phyloP scores from a whole-genome alignment of 2,329 filamentous ascomycete species.

The Ceratocystis alfenasii region DNA sequence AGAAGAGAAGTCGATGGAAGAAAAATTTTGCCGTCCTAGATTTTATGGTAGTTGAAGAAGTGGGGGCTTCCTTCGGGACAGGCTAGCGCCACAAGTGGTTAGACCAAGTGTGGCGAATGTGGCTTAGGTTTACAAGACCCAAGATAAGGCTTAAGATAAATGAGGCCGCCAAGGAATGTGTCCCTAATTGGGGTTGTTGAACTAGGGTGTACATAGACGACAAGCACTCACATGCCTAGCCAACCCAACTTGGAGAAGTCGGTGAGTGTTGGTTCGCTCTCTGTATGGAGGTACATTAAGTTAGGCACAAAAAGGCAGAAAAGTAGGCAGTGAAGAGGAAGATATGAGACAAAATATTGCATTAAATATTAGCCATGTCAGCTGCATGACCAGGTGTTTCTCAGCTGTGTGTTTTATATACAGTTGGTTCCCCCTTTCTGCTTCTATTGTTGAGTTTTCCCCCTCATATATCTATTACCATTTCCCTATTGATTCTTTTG shows the following conservation, averaged over 20 bases:
- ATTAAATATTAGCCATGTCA: constrained; percentile 13
- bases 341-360: constrained; percentile 2
- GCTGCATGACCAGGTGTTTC: constrained; percentile 18
- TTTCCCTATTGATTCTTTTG: constrained; percentile 11
- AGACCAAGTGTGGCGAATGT: background rate
- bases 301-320: constrained; percentile 10
- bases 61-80: constrained; percentile 13
- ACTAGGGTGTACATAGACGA: constrained; percentile 1
- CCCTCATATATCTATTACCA: background rate
- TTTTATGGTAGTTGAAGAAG: constrained; percentile 19
- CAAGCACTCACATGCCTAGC: constrained; percentile 13
- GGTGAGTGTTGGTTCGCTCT: constrained; percentile 17
- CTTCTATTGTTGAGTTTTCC: background rate
- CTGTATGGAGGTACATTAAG: constrained; percentile 8
- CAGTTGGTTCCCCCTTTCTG: constrained; percentile 4
- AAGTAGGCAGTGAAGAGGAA: background rate
- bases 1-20: background rate
- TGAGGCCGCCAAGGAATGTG: constrained; percentile 18
- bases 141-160: background rate
- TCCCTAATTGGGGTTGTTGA: constrained; percentile 4
- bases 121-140: background rate
- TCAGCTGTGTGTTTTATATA: constrained; percentile 18
- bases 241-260: constrained; percentile 10
- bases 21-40: constrained; percentile 20
- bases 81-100: constrained; percentile 14